Evolutionary conservation across 2,329 filamentous ascomycete species (phyloP).

Genomic region (Rhynchosporium agropyri): DNA sequence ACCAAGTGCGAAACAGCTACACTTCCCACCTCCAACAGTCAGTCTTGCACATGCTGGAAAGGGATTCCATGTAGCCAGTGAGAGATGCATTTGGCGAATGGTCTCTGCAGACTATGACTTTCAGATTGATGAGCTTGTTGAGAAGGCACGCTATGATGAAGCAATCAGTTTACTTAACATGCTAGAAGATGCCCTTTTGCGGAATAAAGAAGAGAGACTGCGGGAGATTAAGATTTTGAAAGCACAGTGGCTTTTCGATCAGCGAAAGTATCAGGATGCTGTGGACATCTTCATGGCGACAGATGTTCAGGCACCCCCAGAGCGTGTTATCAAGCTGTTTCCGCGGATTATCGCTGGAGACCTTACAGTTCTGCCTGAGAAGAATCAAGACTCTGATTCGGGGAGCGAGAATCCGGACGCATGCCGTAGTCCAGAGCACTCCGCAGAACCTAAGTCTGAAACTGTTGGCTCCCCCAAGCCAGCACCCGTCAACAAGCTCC

Average conservation of each 20-base stretch:
- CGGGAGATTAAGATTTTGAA: slow-evolving; percentile 90
- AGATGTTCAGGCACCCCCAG: slow-evolving; percentile 85
- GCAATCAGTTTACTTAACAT: slow-evolving; percentile 86
- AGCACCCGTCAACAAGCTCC: slow-evolving; percentile 47
- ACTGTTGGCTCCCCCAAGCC: slow-evolving; percentile 37
- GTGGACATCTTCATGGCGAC: slow-evolving; percentile 79
- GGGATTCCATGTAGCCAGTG: slow-evolving; percentile 90
- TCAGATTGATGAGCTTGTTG: slow-evolving; percentile 81
- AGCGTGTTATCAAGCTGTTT: slow-evolving; percentile 83
- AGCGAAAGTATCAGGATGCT: slow-evolving; percentile 80
- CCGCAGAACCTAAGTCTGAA: slow-evolving; percentile 30
- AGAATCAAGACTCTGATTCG: slow-evolving; percentile 47
- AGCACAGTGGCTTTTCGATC: slow-evolving; percentile 79
- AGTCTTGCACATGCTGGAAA: slow-evolving; percentile 96
- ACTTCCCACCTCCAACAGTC: slow-evolving; percentile 89
- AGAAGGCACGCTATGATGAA: slow-evolving; percentile 78
- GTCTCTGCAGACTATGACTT: slow-evolving; percentile 87
- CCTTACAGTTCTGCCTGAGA: slow-evolving; percentile 63
- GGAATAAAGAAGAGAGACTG: slow-evolving; percentile 78
- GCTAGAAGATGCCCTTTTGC: slow-evolving; percentile 88
- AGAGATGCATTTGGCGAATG: slow-evolving; percentile 95
- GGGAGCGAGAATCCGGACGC: slow-evolving; percentile 45
- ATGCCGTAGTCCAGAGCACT: slow-evolving; percentile 46
- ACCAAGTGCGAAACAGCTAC: slow-evolving; percentile 79
- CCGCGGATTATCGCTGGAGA: slow-evolving; percentile 83